Evolutionary conservation across 495 filamentous ascomycete genomes (phyloP), one percentile per base, ranked within the genome.

Genomic region (Rhypophila decipiens): DNA sequence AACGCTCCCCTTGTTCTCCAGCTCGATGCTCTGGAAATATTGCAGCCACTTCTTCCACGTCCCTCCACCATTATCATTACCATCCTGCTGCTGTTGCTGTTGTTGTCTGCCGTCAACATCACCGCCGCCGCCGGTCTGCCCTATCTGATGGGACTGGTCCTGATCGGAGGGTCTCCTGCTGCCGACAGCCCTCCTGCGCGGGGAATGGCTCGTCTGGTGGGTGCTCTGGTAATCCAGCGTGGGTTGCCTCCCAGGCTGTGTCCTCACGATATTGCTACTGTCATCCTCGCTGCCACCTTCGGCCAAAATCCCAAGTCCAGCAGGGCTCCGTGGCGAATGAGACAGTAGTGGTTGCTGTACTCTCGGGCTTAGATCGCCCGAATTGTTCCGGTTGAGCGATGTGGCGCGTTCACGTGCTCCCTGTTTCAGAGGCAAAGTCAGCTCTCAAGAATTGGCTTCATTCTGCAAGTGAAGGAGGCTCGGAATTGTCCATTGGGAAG

Each of bases 1-100:
- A 18, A 96, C 90, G 64, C 87, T 91, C 13, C 91, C 94, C 63
- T 96, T 96, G 56, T 97, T 98, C 61, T 98, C 93, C 37, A 98
- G 67, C 61, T 96, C 91, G 39, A 98, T 75, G 37, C 80, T 84
- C 44, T 86, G 87, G 55, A 91, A 87, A 51, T 84, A 86, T 19
- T 80, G 77, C 29, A 87, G 58, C 5, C 76, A 48, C 27, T 60
- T 35, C 55, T 61, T 65, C 54, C 67, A 62, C 24, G 46, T 49
- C 31, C 47, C 27, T 23, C 43, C 31, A 21, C 20, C 39, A 23
- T 50, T 44, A 34, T 5, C 7, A 18, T 5, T 15, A 31, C 29
- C 20, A 50, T 45, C 12, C 36, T 55, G 43, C 19, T 42, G 35
- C 36, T 5, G 10, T 10, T 3, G 42, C 37, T 15, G 50, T 17